Evolutionary conservation across 768 basidiomycete species (phyloP), one percentile per base, ranked within the genome.

Genomic region (Amanita rimosa): DNA sequence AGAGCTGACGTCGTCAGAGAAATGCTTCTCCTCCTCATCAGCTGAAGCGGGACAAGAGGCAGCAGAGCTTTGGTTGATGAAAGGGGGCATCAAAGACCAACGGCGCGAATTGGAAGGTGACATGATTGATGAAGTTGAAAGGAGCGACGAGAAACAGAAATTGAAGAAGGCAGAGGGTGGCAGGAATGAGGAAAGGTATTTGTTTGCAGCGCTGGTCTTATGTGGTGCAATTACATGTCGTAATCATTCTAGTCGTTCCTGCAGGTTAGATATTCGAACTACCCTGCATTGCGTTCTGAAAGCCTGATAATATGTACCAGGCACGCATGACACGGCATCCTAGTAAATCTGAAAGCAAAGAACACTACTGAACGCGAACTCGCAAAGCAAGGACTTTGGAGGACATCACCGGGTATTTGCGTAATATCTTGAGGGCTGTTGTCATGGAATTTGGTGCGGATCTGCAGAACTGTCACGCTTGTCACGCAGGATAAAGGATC

Each of bases 1-100:
- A 14, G 47, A 48, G 46, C 46, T 38, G 10, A 8, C n/a, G 11
- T 48, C 46, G 17, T 48, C 46, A 27, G 21, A 35, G 16, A 46
- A 13, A 22, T 37, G 22, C 10, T 36, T 46, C 8, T 46, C 35
- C 11, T 46, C 35, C 1, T 19, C 44, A 7, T 34, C 45, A 22
- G 31, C 2, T 1, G 21, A 46, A 14, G 33, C 17, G 17, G 45
- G 24, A 8, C 17, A 21, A 1, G 34, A 46, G 11, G 19, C 8
- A 37, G 33, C n/a, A 21, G 34, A 7, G n/a, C 29, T 14, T 11
- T 0, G 11, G 31, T 22, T 46, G 2, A 6, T 36, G 31, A 34
- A 37, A 2, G 45, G 34, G 35, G 45, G 33, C n/a, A 26, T 22
- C 10, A 37, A 43, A 16, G 41, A 43, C 13, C 24, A 16, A 10